phyloP scores from a whole-genome alignment of 2,329 filamentous ascomycete species.

The Ambrosiella beaveri region DNA sequence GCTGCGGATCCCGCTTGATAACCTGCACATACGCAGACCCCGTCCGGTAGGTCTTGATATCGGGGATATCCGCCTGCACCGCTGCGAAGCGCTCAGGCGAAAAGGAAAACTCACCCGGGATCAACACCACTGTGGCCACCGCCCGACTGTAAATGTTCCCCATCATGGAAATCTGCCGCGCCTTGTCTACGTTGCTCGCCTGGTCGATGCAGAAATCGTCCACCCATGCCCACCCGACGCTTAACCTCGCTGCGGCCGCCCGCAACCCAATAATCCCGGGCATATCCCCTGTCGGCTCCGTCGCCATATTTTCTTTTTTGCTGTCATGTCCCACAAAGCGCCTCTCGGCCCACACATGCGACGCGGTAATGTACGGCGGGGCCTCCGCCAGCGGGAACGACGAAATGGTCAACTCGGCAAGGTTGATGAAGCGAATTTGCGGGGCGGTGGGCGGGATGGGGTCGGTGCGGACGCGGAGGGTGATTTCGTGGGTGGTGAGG shows the following conservation, averaged over 20 bases:
- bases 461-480: background rate
- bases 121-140: too few relatives aligned
- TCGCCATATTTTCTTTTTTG: background rate
- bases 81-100: too few relatives aligned
- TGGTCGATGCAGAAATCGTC: background rate
- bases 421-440: background rate
- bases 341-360: background rate
- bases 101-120: too few relatives aligned
- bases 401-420: background rate
- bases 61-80: too few relatives aligned
- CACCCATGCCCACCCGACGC: background rate
- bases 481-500: background rate
- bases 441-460: background rate
- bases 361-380: background rate
- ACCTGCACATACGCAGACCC: too few relatives aligned
- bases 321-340: background rate
- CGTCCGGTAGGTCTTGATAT: too few relatives aligned
- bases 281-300: background rate
- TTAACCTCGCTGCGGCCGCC: background rate
- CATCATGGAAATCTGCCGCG: background rate
- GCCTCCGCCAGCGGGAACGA: background rate
- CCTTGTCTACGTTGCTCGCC: background rate
- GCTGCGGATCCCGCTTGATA: too few relatives aligned
- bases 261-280: background rate
- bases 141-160: background rate